Conservation (phyloP, 306 rosid genomes). For the Cicer chorassanicum region DNA sequence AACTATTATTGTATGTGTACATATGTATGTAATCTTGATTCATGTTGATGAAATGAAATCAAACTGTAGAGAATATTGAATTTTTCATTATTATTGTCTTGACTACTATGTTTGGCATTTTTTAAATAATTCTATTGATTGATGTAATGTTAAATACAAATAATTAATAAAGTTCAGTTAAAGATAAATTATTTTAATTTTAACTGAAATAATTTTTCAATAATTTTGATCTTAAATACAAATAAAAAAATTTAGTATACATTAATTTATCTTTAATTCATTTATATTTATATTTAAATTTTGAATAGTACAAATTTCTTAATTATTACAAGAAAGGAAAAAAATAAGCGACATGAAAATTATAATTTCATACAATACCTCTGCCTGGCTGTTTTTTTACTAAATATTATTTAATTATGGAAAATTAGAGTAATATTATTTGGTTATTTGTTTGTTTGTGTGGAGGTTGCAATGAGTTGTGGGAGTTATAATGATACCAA, state of each 20-base stretch:
- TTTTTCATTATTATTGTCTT: constrained; percentile 30
- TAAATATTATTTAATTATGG: not conserved
- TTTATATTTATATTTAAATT: too few species aligned
- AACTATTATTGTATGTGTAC: constrained; percentile 18
- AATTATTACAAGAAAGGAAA: not conserved
- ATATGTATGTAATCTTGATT: constrained; percentile 40
- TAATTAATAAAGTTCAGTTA: too few species aligned
- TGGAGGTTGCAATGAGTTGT: constrained; percentile 56
- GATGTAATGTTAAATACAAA: too few species aligned
- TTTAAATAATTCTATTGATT: too few species aligned
- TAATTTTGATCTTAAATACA: too few species aligned
- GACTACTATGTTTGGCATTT: not conserved
- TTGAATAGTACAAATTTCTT: too few species aligned
- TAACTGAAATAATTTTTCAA: too few species aligned
- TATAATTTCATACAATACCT: not conserved
- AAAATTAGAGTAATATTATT: not conserved
- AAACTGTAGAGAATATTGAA: constrained; percentile 52
- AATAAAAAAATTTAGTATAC: too few species aligned
- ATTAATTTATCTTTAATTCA: too few species aligned
- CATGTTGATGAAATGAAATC: constrained; percentile 43
- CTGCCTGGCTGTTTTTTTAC: not conserved
- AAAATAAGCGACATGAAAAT: not conserved
- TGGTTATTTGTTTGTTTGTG: constrained; percentile 12
- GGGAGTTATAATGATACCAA: constrained; percentile 55
- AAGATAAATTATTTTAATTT: too few species aligned